Evolutionary conservation across 306 rosid species (phyloP).

Genomic region (Argentina anserina): DNA sequence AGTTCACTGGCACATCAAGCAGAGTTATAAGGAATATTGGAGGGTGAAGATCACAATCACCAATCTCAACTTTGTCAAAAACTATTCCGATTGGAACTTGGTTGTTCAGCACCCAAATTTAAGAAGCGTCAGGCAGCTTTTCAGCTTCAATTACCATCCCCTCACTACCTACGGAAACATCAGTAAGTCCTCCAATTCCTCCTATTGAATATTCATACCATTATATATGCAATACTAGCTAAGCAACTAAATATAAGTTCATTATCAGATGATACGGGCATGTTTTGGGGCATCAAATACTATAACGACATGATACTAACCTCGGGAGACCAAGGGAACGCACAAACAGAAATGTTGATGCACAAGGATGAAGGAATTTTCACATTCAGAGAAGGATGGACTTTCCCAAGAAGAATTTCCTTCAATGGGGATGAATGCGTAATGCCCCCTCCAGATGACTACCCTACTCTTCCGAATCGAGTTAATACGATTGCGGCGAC

Average conservation of each 20-base stretch:
- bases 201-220: too few relatives aligned
- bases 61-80: conserved; percentile 56
- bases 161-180: conserved; percentile 42
- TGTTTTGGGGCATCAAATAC: conserved; percentile 71
- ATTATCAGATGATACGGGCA: conserved; percentile 64
- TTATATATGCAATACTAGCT: too few relatives aligned
- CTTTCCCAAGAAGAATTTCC: conserved; percentile 66
- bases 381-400: conserved; percentile 73
- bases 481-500: conserved; percentile 15
- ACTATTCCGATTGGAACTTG: conserved; percentile 75
- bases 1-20: conserved; percentile 82
- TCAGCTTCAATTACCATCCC: conserved; percentile 73
- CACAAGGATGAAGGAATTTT: conserved; percentile 54
- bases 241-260: not conserved
- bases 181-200: conserved; percentile 45
- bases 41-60: conserved; percentile 72
- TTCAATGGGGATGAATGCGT: conserved; percentile 83
- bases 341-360: conserved; percentile 64
- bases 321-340: conserved; percentile 55
- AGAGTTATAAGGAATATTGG: conserved; percentile 73
- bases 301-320: conserved; percentile 67
- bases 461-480: conserved; percentile 57
- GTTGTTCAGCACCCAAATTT: conserved; percentile 73
- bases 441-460: conserved; percentile 73
- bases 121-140: conserved; percentile 47